phyloP scores from a whole-genome alignment of 148 eudicot species.

The Cornus kousa region DNA sequence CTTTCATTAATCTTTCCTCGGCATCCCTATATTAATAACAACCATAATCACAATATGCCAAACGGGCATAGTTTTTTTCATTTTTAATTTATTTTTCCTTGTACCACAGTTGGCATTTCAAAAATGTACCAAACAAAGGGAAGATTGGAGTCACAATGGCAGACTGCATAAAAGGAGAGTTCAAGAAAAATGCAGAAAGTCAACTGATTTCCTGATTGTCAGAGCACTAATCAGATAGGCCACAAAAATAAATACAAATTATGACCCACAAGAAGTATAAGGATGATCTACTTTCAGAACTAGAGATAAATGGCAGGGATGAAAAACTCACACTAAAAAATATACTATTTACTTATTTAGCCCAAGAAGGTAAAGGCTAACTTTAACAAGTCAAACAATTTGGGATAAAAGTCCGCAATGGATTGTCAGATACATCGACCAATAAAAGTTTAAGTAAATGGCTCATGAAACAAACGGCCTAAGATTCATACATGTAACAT shows the following conservation, averaged over 20 bases:
- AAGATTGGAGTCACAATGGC: background rate
- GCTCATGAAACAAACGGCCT: background rate
- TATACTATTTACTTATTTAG: background rate
- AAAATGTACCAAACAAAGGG: background rate
- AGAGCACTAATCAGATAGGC: background rate
- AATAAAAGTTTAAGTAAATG: constrained; percentile 3
- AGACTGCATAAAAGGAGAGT: background rate
- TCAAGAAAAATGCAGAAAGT: constrained; percentile 1
- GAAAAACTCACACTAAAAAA: background rate
- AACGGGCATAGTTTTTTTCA: background rate
- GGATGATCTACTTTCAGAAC: background rate
- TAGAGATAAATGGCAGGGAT: background rate
- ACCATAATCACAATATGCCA: constrained; percentile 10
- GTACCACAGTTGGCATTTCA: background rate
- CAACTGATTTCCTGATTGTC: background rate
- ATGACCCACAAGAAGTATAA: background rate
- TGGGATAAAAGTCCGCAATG: background rate
- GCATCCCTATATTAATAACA: constrained; percentile 47
- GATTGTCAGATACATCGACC: background rate
- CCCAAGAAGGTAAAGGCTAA: background rate
- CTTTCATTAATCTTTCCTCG: constrained; percentile 46
- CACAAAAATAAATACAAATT: background rate
- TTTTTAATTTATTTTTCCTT: background rate
- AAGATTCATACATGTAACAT: background rate
- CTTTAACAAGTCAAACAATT: background rate